Conservation (phyloP, 495 filamentous ascomycete genomes). For the Physcia stellaris region DNA sequence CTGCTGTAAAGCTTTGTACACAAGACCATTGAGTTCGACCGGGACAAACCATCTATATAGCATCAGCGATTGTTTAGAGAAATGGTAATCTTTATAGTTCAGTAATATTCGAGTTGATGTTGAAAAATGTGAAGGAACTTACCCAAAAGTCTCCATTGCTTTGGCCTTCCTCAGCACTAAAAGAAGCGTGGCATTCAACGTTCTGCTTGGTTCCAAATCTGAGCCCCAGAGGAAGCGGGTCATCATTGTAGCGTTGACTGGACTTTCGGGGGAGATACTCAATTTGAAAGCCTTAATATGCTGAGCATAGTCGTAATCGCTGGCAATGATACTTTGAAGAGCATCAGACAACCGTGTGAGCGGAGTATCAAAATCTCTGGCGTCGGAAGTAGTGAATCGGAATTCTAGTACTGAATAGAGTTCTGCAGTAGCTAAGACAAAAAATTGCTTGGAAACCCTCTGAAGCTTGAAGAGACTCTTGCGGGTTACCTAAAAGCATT, state of each 20-base stretch:
- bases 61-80: constrained; percentile 7
- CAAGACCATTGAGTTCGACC: constrained; percentile 42
- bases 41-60: constrained; percentile 45
- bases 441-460: constrained; percentile 40
- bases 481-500: constrained; percentile 12
- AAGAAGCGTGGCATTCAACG: constrained; percentile 47
- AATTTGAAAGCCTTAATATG: constrained; percentile 27
- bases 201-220: constrained; percentile 26
- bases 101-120: not conserved
- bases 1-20: constrained; percentile 41
- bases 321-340: constrained; percentile 44
- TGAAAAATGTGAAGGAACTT: not conserved
- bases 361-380: constrained; percentile 35
- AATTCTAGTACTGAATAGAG: constrained; percentile 33
- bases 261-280: constrained; percentile 5
- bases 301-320: constrained; percentile 45
- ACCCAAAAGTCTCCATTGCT: constrained; percentile 43
- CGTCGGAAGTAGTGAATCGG: constrained; percentile 41
- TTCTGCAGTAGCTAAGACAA: constrained; percentile 38
- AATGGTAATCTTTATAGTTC: too few relatives aligned
- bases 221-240: constrained; percentile 14
- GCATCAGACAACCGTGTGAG: constrained; percentile 33
- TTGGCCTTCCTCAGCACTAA: constrained; percentile 37
- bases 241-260: constrained; percentile 3
- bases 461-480: constrained; percentile 39